Percentiles rank a stretch among this genome's conserved stretches.
Evolutionary conservation across 805 yeast species (phyloP).

Genomic region (Candida caryicola): DNA sequence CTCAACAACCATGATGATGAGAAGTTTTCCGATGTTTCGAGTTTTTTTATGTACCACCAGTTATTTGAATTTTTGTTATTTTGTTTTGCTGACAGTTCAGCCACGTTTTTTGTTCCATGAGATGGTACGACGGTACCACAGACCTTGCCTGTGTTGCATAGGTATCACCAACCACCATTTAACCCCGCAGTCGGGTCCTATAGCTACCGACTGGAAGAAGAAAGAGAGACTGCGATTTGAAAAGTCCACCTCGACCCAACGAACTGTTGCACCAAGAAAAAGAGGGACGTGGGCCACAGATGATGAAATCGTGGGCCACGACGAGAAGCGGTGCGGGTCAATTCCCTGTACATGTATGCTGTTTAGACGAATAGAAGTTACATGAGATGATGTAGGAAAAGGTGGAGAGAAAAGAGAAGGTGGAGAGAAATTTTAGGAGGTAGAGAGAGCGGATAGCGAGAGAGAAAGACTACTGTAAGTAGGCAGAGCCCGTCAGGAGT

Average conservation of each 20-base stretch:
- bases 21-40: not conserved
- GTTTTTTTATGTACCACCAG: conserved; percentile 2
- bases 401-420: not conserved
- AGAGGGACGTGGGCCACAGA: not conserved
- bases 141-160: too few relatives aligned
- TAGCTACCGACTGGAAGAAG: not conserved
- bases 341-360: not conserved
- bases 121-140: too few relatives aligned
- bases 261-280: not conserved
- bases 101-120: not conserved
- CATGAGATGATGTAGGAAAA: not conserved
- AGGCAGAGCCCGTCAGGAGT: too few relatives aligned
- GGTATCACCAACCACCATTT: too few relatives aligned
- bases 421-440: not conserved
- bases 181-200: not conserved
- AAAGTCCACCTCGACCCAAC: too few relatives aligned
- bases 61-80: not conserved
- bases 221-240: too few relatives aligned
- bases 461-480: not conserved
- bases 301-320: not conserved
- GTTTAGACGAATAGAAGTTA: not conserved
- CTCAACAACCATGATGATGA: not conserved
- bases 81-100: not conserved
- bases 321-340: not conserved
- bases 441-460: not conserved